Evolutionary conservation across 192 early-diverging fungal genomes (phyloP), one percentile per base, ranked within the genome.

Genomic region (Phlyctochytrium planicorne): DNA sequence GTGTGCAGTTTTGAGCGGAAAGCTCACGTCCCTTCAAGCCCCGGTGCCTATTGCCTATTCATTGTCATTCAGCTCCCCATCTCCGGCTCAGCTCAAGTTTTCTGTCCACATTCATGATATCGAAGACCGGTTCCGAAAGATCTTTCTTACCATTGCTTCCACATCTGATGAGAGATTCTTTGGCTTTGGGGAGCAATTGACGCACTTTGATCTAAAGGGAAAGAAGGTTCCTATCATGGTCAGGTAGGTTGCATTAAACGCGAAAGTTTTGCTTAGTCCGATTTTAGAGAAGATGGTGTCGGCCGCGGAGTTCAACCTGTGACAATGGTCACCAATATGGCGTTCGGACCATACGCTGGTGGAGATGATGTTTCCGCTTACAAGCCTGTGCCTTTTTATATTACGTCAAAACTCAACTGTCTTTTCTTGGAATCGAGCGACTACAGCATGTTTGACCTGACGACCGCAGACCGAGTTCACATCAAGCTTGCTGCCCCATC

Each of bases 181-280:
- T 71, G 78, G 78, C 0, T 79, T 79, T 65, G 78, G 78, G 37
- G 71, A 79, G 34, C 78, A 79, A 30, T 71, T 70, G 47, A 59
- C 50, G 20, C 69, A 34, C 65, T 30, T 52, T 25, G 60, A 63
- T 37, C 34, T 71, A 10, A 79, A 79, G 53, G 78, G 78, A 3
- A 64, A 78, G 35, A 77, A 78, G 53, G 68, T 79, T 12, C 72
- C 78, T 20, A 71, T 79, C 24, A 64, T 59, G 56, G 34, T 33
- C 29, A 76, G 77, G 55, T 57, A 29, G 10, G 27, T 57, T 24
- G 6, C 55, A 14, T 14, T 27, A 6, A 10, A 27, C 16, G 27
- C 12, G 16, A 6, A 29, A 27, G 55, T 10, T 10, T 10, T 57
- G 16, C 25, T 14, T 57, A 10, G 20, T 14, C 40, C 40, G 40